phyloP scores from a whole-genome alignment of 176 grass and related monocot genomes.

The Carex parvula region DNA sequence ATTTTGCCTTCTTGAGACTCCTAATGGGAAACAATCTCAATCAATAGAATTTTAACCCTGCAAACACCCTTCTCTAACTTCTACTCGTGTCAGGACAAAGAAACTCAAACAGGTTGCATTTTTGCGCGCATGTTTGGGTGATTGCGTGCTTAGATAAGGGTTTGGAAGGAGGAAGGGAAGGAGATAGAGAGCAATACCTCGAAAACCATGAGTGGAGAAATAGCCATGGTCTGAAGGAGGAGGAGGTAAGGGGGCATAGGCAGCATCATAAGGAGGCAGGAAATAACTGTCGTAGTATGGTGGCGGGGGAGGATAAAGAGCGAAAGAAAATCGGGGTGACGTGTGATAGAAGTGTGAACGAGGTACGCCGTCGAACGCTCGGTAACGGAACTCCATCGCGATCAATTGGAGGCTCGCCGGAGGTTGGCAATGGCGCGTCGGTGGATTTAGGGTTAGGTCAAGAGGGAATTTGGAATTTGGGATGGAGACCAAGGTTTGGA shows the following conservation, averaged over 20 bases:
- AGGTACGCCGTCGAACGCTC: background rate
- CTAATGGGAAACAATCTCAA: background rate
- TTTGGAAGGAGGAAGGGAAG: background rate
- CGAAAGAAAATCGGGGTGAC: background rate
- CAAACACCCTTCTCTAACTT: background rate
- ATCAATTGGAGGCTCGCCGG: background rate
- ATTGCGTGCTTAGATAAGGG: background rate
- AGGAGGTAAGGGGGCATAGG: background rate
- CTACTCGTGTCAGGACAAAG: background rate
- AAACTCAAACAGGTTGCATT: background rate
- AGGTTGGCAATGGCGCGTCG: slow-evolving; percentile 3
- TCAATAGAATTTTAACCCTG: background rate
- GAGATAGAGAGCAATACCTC: background rate
- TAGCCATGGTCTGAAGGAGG: background rate
- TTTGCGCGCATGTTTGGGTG: background rate
- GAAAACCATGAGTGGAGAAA: background rate
- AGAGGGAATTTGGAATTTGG: background rate
- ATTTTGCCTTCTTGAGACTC: background rate
- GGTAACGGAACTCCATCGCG: background rate
- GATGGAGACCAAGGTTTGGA: background rate
- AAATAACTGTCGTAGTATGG: background rate
- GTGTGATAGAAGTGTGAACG: background rate
- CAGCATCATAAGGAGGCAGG: background rate
- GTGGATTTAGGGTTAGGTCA: background rate
- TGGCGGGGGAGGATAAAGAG: background rate